Base-by-base conservation (phyloP, 441 rosid genomes). In the Gossypium davidsonii region DNA sequence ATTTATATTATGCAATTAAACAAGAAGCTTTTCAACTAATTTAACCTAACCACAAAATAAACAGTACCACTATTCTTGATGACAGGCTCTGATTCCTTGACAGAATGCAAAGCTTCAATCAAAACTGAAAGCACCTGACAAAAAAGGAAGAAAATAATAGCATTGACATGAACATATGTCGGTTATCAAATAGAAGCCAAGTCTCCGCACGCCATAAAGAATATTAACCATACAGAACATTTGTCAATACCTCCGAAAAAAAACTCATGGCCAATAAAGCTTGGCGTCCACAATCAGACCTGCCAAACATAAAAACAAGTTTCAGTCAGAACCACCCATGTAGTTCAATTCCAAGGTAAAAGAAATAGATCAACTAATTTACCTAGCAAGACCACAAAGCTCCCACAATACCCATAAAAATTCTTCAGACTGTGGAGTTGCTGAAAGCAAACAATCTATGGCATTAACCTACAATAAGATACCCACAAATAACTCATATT, bases 341-440 rank as follows among this genome's bases (percentile, higher is more conserved):
- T 23, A 68, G 17, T 66, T 63, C 39, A 71, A 53, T 46, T 69
- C 74, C 51, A 51, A 69, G 39, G 68, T 20, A 12, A 63, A 76
- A 60, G 62, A 74, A 80, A 46, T 26, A 75, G 55, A 26, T 59
- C 34, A 78, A 61, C 28, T 42, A 65, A 59, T 66, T 66, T 73
- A 93, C 99, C 99, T 95, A 37, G 97, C 90, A 61, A 93, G 87
- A 63, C 91, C 96, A 80, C 97, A 94, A 31, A 95, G 86, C 83
- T 95, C 99, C 99, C 99, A 93, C 70, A 93, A 84, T 72, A 89
- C 93, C 98, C 97, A 91, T 59, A 95, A 79, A 83, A 95, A 93
- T 77, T 95, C 99, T 84, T 95, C 99, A n/a, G 98, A 84, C 59
- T 87, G 96, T 51, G 90, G 90, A 71, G 88, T 78, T 57, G 90